phyloP scores from a whole-genome alignment of 768 basidiomycete species.

The Pleurotus eryngii region DNA sequence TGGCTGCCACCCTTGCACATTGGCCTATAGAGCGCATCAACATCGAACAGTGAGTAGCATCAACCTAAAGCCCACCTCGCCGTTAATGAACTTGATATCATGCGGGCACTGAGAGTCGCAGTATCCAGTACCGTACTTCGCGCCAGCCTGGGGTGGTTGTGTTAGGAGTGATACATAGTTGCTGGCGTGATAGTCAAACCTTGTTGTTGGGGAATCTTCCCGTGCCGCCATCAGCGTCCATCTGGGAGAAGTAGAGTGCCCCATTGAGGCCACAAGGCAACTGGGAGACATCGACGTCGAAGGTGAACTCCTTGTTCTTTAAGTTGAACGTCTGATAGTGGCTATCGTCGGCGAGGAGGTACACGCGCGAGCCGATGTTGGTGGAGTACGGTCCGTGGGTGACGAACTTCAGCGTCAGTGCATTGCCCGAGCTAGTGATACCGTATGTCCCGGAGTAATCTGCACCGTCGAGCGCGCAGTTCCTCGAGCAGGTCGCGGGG shows the following conservation, averaged over 20 bases:
- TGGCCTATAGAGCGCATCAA: conserved; percentile 19
- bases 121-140: conserved; percentile 20
- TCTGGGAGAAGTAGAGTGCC: conserved; percentile 41
- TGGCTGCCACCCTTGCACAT: conserved; percentile 36
- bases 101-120: conserved; percentile 37
- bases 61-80: conserved; percentile 31
- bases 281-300: conserved; percentile 44
- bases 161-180: neutral
- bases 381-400: conserved; percentile 21
- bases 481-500: conserved; percentile 27
- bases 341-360: conserved; percentile 26
- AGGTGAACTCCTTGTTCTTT: conserved; percentile 42
- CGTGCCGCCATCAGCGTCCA: conserved; percentile 41
- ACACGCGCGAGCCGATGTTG: conserved; percentile 29
- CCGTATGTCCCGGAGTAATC: conserved; percentile 35
- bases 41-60: neutral
- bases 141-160: conserved; percentile 31
- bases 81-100: conserved; percentile 48
- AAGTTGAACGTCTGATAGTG: conserved; percentile 28
- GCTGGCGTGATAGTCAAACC: conserved; percentile 3
- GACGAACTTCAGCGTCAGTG: conserved; percentile 31
- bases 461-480: conserved; percentile 19
- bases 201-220: conserved; percentile 36
- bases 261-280: conserved; percentile 53
- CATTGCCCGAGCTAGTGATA: conserved; percentile 29